Percentiles rank a stretch among this genome's conserved stretches.
Conservation (phyloP, 78 protist species). For the Cavenderia fasciculata region DNA sequence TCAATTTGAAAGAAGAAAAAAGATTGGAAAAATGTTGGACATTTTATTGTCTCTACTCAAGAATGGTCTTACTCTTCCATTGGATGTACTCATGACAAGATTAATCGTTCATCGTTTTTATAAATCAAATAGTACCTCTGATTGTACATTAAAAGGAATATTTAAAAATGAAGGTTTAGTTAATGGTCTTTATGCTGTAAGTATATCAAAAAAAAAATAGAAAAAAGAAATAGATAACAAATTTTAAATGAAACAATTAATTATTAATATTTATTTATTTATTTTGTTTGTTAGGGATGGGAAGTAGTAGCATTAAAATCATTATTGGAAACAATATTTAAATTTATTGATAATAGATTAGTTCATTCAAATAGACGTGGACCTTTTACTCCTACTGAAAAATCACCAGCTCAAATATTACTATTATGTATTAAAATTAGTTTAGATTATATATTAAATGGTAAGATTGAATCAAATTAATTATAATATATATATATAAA, state of each 20-base stretch:
- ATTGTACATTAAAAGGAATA: slow-evolving; percentile 54
- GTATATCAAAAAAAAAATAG: too few relatives aligned
- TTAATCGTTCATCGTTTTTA: slow-evolving; percentile 56
- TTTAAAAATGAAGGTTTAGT: slow-evolving; percentile 58
- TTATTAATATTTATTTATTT: background rate
- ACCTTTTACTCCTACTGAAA: slow-evolving; percentile 18
- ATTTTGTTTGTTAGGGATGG: slow-evolving; percentile 40
- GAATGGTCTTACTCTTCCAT: slow-evolving; percentile 46
- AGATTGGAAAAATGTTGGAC: background rate
- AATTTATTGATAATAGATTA: slow-evolving; percentile 18
- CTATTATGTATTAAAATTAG: slow-evolving; percentile 38
- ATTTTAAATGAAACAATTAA: too few relatives aligned
- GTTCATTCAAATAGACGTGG: background rate
- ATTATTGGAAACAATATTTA: slow-evolving; percentile 17
- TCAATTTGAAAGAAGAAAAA: background rate
- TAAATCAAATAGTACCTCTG: slow-evolving; percentile 1
- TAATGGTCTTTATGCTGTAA: slow-evolving; percentile 39
- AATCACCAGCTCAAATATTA: slow-evolving; percentile 51
- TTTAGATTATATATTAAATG: slow-evolving; percentile 70
- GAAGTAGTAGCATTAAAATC: slow-evolving; percentile 45
- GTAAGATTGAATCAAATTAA: too few relatives aligned
- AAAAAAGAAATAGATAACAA: too few relatives aligned
- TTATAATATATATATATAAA: background rate
- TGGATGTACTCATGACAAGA: slow-evolving; percentile 64
- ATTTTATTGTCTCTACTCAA: slow-evolving; percentile 4